Evolutionary conservation across 805 yeast genomes (phyloP).

Genomic region (Cyberlindnera lachancei): DNA sequence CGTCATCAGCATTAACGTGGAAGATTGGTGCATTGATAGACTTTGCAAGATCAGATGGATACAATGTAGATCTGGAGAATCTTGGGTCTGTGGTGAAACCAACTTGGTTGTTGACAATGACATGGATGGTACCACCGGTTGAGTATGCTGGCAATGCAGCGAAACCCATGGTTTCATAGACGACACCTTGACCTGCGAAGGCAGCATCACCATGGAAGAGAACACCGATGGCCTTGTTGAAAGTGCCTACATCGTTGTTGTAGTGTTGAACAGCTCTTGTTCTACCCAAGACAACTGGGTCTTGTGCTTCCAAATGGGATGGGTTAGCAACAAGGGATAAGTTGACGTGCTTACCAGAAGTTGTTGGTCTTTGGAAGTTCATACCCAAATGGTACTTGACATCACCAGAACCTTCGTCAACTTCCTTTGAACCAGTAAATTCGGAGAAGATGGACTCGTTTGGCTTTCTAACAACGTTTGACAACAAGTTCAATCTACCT

Average conservation of each 20-base stretch:
- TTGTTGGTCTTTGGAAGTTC: slow-evolving; percentile 98
- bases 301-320: slow-evolving; percentile 98
- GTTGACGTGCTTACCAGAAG: slow-evolving; percentile 94
- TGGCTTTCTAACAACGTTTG: slow-evolving; percentile 97
- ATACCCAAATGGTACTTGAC: slow-evolving; percentile 98
- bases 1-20: slow-evolving; percentile 99
- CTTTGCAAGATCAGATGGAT: slow-evolving; percentile 97
- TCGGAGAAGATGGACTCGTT: slow-evolving; percentile 96
- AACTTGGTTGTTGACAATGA: slow-evolving; percentile 95
- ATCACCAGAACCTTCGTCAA: slow-evolving; percentile 97
- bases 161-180: slow-evolving; percentile 97
- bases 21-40: slow-evolving; percentile 95
- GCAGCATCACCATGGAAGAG: slow-evolving; percentile 99
- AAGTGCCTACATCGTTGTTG: slow-evolving; percentile 78
- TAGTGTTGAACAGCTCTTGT: slow-evolving; percentile 92
- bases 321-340: slow-evolving; percentile 97
- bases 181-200: slow-evolving; percentile 98
- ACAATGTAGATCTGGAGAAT: slow-evolving; percentile 94
- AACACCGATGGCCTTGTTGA: slow-evolving; percentile 83
- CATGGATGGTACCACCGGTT: slow-evolving; percentile 97
- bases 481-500: slow-evolving; percentile 96
- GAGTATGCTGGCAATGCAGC: slow-evolving; percentile 87
- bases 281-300: slow-evolving; percentile 97
- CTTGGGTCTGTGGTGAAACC: slow-evolving; percentile 99
- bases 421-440: slow-evolving; percentile 83